A percentile compares a stretch with the other conserved stretches of the same genome.
Evolutionary conservation across 2,329 filamentous ascomycete species (phyloP).

Genomic region (Phialemonium atrogriseum): DNA sequence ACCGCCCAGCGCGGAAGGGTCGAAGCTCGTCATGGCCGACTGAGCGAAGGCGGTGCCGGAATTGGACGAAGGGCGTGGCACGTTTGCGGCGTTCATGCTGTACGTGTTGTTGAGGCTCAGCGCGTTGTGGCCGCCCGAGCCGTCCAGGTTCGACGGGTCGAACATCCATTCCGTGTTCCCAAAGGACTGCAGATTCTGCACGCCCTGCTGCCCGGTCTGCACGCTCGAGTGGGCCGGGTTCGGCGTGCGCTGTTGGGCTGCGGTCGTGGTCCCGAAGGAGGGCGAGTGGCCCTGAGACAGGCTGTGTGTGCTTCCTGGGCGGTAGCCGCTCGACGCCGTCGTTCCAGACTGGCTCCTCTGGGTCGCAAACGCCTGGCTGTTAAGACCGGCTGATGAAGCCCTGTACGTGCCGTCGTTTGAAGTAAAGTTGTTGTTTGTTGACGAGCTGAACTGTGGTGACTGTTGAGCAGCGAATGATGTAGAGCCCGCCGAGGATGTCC

Average conservation of each 20-base stretch:
- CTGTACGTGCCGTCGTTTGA: slow-evolving; percentile 15
- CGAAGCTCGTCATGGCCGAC: not conserved
- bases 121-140: not conserved
- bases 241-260: not conserved
- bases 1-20: not conserved
- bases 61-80: not conserved
- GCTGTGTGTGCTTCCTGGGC: slow-evolving; percentile 10
- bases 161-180: not conserved
- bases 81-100: not conserved
- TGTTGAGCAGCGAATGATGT: slow-evolving; percentile 16
- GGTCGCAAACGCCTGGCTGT: slow-evolving; percentile 11
- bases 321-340: slow-evolving; percentile 9
- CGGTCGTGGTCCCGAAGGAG: not conserved
- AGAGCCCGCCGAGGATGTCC: slow-evolving; percentile 11
- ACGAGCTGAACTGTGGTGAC: slow-evolving; percentile 16
- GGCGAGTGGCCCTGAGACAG: not conserved
- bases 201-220: not conserved
- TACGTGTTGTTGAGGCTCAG: not conserved
- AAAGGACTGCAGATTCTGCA: not conserved
- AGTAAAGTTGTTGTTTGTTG: slow-evolving; percentile 12
- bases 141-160: slow-evolving; percentile 1
- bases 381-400: slow-evolving; percentile 10
- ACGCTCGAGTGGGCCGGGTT: not conserved
- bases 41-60: not conserved
- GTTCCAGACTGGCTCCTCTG: slow-evolving; percentile 13